A percentile compares a stretch with the other conserved stretches of the same genome.
These are phyloP conservation scores for Leptodontidium sp. DNA, from an alignment of 2,329 filamentous ascomycete genomes.

Conservation along the genomic window DNA sequence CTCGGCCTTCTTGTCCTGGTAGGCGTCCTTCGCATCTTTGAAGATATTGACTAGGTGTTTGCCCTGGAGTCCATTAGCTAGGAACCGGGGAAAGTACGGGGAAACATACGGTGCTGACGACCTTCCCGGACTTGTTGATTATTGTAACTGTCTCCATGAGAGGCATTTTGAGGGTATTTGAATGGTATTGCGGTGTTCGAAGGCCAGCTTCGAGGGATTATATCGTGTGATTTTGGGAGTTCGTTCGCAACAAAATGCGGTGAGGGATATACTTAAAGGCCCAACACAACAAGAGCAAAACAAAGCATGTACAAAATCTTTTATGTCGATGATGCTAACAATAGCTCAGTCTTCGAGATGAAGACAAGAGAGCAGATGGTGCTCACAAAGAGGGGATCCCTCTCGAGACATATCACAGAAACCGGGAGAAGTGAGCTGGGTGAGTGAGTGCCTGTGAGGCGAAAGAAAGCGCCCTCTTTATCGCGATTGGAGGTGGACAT, in stretches of 20 bases:
- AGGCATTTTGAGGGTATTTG: conserved; percentile 40
- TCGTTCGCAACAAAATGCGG: conserved; percentile 30
- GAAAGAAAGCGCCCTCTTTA: conserved; percentile 28
- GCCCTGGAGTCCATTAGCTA: conserved; percentile 63
- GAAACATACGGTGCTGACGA: conserved; percentile 80
- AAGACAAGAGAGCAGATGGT: conserved; percentile 22
- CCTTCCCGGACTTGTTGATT: conserved; percentile 89
- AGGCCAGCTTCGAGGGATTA: conserved; percentile 40
- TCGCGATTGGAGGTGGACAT: conserved; percentile 37
- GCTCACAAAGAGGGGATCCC: conserved; percentile 14
- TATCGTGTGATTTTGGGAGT: conserved; percentile 21
- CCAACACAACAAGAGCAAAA: conserved; percentile 28
- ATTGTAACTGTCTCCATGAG: conserved; percentile 82
- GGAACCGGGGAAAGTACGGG: conserved; percentile 22
- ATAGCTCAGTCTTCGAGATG: conserved; percentile 23
- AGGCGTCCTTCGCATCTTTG: conserved; percentile 89
- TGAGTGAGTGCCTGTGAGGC: conserved; percentile 15
- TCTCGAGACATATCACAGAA: conserved; percentile 3
- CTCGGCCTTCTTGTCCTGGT: conserved; percentile 86
- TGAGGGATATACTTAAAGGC: conserved; percentile 30
- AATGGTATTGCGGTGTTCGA: conserved; percentile 25
- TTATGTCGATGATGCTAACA: conserved; percentile 25
- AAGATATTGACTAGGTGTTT: conserved; percentile 91
- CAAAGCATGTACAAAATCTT: conserved; percentile 16
- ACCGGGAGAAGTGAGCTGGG: conserved; percentile 8